Evolutionary conservation across 106 monocot species (phyloP).

Genomic region (Posidonia australis): DNA sequence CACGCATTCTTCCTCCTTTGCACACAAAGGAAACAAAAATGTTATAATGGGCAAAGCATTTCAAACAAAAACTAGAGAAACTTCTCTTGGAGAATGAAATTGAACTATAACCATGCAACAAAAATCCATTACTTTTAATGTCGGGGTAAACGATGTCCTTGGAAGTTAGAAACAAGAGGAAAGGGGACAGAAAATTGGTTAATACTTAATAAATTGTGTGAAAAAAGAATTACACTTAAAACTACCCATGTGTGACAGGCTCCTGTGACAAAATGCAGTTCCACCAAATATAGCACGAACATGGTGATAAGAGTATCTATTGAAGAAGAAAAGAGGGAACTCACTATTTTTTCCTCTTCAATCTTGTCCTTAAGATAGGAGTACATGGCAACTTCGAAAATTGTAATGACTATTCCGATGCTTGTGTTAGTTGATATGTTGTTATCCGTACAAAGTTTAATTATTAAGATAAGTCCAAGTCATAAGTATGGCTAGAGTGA

Average conservation of each 20-base stretch:
- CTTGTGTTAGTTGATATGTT: conserved; percentile 87
- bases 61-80: neutral
- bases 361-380: conserved; percentile 95
- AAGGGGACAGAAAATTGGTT: no score
- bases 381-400: conserved; percentile 91
- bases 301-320: no score
- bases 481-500: neutral
- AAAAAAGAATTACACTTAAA: no score
- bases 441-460: conserved; percentile 49
- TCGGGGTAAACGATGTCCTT: no score
- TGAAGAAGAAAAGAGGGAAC: conserved; percentile 1
- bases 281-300: no score
- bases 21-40: neutral
- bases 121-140: no score
- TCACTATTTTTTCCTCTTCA: conserved; percentile 93
- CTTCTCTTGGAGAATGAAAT: no score
- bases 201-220: no score
- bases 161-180: no score
- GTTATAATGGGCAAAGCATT: neutral
- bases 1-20: conserved; percentile 1
- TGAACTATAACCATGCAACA: no score
- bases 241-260: no score
- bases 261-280: no score
- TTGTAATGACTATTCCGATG: conserved; percentile 88
- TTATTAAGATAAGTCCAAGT: neutral